Evolutionary conservation across 23 red algal genomes (phyloP), one percentile per base, ranked within the genome.

Genomic region (Gracilaria domingensis): DNA sequence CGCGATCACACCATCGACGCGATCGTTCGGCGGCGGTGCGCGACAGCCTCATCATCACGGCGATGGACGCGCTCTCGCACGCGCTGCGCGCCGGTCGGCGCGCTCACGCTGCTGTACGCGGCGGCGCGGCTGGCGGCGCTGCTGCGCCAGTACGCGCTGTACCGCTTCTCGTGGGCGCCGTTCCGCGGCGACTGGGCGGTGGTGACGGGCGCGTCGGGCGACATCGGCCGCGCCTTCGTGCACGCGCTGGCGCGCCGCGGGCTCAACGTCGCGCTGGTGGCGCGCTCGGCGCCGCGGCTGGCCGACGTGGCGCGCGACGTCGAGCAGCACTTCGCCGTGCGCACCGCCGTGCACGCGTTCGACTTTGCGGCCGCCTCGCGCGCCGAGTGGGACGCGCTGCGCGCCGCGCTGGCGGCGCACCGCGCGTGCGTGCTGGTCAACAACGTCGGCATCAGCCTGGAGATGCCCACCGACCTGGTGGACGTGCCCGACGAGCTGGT

Each of bases 391-490:
- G 75, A 32, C 20, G 29, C 66, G 24, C 81, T 99, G 17, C 12
- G 35, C 1, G n/a, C 58, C 0, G 34, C 24, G 59, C 21, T 96
- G 23, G 12, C 4, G 25, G 26, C 14, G 47, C 86, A 60, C 8
- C 45, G 18, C 56, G 76, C 12, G 24, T 69, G n/a, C 4, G 58
- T 99, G 40, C 61, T 99, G 30, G 61, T 99, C 28, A 99, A 99
- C 67, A 99, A 99, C 76, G 97, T 96, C 25, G 97, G 97, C 66
- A 94, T 99, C 28, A 99, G 95, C 51, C 79, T 99, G 13, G 73
- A 87, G 62, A 86, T 95, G 37, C 97, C 97, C 62, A 99, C 97
- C 0, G 90, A 94, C 25, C 96, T 99, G 85, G 17, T 99, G n/a
- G 94, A 99, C 34, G 91, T 93, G 81, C 81, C 88, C 34, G 79